phyloP scores from a whole-genome alignment of 257 asterid species.

The Fraxinus excelsior region DNA sequence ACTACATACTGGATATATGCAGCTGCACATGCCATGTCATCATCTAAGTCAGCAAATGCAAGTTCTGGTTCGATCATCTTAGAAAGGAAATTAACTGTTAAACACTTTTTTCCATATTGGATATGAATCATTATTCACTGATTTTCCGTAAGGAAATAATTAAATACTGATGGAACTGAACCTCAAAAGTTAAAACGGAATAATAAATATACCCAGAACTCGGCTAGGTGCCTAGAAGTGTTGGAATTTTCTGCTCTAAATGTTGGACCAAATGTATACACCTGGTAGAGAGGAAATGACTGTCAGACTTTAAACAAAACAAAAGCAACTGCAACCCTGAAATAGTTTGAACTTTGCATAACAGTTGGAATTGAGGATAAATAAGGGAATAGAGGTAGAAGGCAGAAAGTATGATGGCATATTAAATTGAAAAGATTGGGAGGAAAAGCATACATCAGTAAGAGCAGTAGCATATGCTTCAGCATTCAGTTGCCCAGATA shows the following conservation, averaged over 20 bases:
- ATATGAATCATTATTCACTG: conserved; percentile 14
- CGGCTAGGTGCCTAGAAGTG: conserved; percentile 95
- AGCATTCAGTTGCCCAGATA: conserved; percentile 96
- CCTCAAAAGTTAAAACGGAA: conserved; percentile 3
- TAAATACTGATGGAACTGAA: conserved; percentile 12
- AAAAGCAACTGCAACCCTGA: not conserved
- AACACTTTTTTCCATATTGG: conserved; percentile 9
- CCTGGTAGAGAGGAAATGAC: conserved; percentile 49
- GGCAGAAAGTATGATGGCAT: conserved; percentile 10
- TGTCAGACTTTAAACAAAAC: conserved; percentile 20
- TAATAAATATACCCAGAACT: conserved; percentile 76
- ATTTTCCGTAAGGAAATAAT: conserved; percentile 2
- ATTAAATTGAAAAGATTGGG: conserved; percentile 12
- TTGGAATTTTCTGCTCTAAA: conserved; percentile 98
- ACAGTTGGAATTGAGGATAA: not conserved
- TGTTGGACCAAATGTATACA: conserved; percentile 98
- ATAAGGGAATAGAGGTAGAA: not conserved
- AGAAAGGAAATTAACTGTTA: conserved; percentile 36
- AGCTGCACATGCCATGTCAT: conserved; percentile 99
- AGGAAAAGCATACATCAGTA: conserved; percentile 64
- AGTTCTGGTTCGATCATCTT: conserved; percentile 99
- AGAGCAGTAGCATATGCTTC: conserved; percentile 98
- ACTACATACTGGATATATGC: conserved; percentile 99
- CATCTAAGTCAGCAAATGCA: conserved; percentile 96
- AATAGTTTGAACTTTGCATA: conserved; percentile 17